Evolutionary conservation across 192 early-diverging fungal species (phyloP).

Genomic region (Coemansia sp.): DNA sequence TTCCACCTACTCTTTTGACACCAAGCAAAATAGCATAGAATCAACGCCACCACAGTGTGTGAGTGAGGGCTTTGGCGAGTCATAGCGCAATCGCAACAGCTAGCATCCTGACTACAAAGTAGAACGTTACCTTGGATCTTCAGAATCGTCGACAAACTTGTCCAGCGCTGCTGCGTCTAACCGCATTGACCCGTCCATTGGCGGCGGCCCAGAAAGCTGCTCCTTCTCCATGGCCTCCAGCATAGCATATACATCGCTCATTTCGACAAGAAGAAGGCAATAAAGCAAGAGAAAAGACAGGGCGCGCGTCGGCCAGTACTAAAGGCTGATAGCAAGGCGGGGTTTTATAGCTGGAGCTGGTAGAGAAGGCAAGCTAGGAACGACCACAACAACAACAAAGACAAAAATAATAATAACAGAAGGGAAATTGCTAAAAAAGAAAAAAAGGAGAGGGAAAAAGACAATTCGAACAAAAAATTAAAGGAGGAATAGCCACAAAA

Average conservation of each 20-base stretch:
- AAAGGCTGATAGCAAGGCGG: background rate
- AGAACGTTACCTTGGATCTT: conserved; percentile 49
- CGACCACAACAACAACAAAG: conserved; percentile 2
- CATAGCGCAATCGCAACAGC: conserved; percentile 9
- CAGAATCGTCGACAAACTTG: conserved; percentile 53
- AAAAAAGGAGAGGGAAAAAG: conserved; percentile 1
- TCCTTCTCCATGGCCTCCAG: conserved; percentile 55
- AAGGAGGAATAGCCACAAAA: background rate
- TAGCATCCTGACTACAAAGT: background rate
- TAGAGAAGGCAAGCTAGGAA: background rate
- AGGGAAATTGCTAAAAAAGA: conserved; percentile 11
- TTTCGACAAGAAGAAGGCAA: conserved; percentile 20
- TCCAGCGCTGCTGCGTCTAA: conserved; percentile 48
- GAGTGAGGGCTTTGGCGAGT: background rate
- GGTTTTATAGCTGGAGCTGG: conserved; percentile 4
- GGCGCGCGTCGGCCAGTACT: conserved; percentile 6
- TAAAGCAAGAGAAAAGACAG: conserved; percentile 9
- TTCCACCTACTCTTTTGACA: conserved; percentile 47
- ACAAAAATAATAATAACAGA: background rate
- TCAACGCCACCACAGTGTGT: background rate
- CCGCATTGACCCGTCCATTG: conserved; percentile 56
- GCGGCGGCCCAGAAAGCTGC: conserved; percentile 52
- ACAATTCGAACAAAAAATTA: background rate
- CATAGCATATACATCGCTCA: conserved; percentile 56
- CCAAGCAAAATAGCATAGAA: conserved; percentile 4